These are phyloP conservation scores for Medicago ruthenica DNA, from an alignment of 306 rosid genomes.

Conservation along the genomic window DNA sequence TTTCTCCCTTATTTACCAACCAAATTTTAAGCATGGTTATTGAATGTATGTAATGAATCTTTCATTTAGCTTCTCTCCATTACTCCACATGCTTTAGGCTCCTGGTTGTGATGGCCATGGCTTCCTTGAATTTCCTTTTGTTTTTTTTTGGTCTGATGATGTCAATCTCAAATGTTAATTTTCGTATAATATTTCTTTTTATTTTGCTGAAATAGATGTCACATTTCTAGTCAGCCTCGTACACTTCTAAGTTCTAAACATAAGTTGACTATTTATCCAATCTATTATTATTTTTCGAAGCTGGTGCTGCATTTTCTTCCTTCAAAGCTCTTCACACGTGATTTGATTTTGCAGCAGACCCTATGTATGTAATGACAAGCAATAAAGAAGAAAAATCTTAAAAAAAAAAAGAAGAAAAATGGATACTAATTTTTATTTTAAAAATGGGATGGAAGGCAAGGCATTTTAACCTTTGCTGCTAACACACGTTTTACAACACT, in stretches of 20 bases:
- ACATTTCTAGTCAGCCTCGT: conserved; percentile 3
- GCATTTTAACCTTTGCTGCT: background rate
- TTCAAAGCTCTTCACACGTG: background rate
- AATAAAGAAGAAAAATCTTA: background rate
- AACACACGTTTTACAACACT: background rate
- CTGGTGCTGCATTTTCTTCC: background rate
- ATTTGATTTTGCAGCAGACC: background rate
- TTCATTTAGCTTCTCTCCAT: conserved; percentile 31
- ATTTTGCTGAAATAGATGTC: background rate
- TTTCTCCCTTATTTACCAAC: conserved; percentile 43
- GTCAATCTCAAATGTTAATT: conserved; percentile 39
- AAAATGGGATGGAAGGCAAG: background rate
- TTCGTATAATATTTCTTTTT: conserved; percentile 23
- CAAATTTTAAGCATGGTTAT: conserved; percentile 29
- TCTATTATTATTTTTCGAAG: background rate
- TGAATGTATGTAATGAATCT: conserved; percentile 56
- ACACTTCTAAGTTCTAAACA: background rate
- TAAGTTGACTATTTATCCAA: background rate
- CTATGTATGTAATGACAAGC: background rate
- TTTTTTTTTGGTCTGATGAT: conserved; percentile 34
- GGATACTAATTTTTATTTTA: background rate
- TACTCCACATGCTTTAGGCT: conserved; percentile 35
- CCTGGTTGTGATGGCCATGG: conserved; percentile 14
- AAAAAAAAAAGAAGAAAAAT: background rate
- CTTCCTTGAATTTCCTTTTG: conserved; percentile 17